Percentiles rank a stretch among this genome's conserved stretches.
Conservation (phyloP, 176 grass and related monocot species). For the Pontederia paniculata region DNA sequence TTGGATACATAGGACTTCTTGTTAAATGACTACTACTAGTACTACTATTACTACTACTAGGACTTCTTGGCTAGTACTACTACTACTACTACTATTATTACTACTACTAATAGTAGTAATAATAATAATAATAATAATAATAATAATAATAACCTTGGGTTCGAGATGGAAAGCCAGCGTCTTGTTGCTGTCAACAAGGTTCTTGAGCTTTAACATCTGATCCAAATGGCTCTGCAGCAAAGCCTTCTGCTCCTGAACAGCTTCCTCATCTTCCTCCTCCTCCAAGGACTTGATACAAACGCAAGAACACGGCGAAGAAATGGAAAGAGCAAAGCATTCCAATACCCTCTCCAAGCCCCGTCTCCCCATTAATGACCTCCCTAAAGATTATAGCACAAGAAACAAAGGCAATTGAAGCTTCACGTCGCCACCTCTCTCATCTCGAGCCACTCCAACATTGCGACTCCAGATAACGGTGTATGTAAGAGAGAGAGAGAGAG, state of each 20-base stretch:
- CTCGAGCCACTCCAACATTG: too few relatives aligned
- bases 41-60: too few relatives aligned
- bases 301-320: slow-evolving; percentile 41
- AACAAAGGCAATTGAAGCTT: too few relatives aligned
- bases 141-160: slow-evolving; percentile 52
- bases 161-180: slow-evolving; percentile 83
- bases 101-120: not conserved
- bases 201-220: slow-evolving; percentile 67
- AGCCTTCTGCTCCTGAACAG: slow-evolving; percentile 34
- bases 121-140: not conserved
- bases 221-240: slow-evolving; percentile 62
- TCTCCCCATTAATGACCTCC: slow-evolving; percentile 49
- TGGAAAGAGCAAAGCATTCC: slow-evolving; percentile 66
- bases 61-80: too few relatives aligned
- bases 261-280: slow-evolving; percentile 40
- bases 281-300: slow-evolving; percentile 41
- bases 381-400: too few relatives aligned
- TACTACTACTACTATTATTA: too few relatives aligned
- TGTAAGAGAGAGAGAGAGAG: too few relatives aligned
- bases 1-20: too few relatives aligned
- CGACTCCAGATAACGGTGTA: too few relatives aligned
- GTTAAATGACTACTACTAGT: too few relatives aligned
- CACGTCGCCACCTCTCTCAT: too few relatives aligned
- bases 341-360: slow-evolving; percentile 51
- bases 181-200: slow-evolving; percentile 43